These are phyloP conservation scores for Claviceps maximensis DNA, from an alignment of 2,329 filamentous ascomycete species.

Conservation along the genomic window DNA sequence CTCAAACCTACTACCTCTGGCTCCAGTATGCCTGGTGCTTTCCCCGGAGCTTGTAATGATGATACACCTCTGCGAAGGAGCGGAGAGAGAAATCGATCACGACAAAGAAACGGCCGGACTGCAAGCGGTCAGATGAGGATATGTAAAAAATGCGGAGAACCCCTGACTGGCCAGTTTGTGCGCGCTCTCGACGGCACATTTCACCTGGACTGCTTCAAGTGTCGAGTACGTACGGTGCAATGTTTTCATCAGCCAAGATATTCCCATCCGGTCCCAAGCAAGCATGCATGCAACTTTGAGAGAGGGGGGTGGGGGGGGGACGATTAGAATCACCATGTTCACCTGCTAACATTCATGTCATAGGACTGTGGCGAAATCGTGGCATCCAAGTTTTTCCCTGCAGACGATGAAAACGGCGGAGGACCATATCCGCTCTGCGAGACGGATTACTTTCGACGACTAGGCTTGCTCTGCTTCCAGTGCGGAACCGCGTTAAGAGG, in stretches of 20 bases:
- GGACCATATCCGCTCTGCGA: slow-evolving; percentile 93
- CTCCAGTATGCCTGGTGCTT: slow-evolving; percentile 18
- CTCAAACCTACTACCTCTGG: slow-evolving; percentile 23
- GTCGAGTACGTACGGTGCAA: slow-evolving; percentile 50
- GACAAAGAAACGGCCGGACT: slow-evolving; percentile 38
- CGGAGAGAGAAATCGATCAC: slow-evolving; percentile 44
- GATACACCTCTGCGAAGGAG: slow-evolving; percentile 34
- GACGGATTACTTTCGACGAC: slow-evolving; percentile 88
- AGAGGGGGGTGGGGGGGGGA: neutral
- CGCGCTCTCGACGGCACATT: slow-evolving; percentile 86
- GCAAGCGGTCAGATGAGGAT: slow-evolving; percentile 48
- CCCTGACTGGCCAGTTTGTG: slow-evolving; percentile 89
- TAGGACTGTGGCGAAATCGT: slow-evolving; percentile 96
- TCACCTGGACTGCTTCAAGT: slow-evolving; percentile 96
- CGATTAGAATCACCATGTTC: no score
- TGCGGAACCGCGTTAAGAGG: slow-evolving; percentile 87
- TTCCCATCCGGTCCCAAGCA: neutral
- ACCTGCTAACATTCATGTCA: slow-evolving; percentile 5
- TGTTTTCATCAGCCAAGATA: neutral
- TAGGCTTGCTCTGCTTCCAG: slow-evolving; percentile 81
- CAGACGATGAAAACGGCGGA: slow-evolving; percentile 75
- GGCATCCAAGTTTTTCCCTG: slow-evolving; percentile 96
- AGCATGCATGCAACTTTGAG: neutral
- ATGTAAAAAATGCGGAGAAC: slow-evolving; percentile 80
- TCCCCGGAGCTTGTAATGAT: slow-evolving; percentile 21